Evolutionary conservation across 2,329 filamentous ascomycete genomes (phyloP).

Genomic region (Aureobasidium zeae): DNA sequence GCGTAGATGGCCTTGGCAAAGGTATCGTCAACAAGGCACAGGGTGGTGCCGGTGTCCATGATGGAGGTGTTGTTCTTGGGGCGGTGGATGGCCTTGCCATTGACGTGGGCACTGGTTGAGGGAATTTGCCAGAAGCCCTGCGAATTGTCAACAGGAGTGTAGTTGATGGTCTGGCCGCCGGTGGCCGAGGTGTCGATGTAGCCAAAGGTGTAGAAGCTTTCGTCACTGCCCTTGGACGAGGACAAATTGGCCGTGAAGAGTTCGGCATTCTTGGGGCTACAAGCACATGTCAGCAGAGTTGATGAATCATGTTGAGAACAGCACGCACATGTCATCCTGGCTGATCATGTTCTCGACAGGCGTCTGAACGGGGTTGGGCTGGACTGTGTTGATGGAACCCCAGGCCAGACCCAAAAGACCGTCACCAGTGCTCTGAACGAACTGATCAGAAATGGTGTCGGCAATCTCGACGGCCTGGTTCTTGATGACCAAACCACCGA

Average conservation of each 20-base stretch:
- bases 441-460: slow-evolving; percentile 48
- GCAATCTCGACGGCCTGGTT: slow-evolving; percentile 58
- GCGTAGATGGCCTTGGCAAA: slow-evolving; percentile 55
- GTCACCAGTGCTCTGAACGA: slow-evolving; percentile 48
- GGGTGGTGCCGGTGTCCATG: slow-evolving; percentile 62
- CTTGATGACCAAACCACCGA: slow-evolving; percentile 54
- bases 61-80: slow-evolving; percentile 57
- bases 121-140: slow-evolving; percentile 61
- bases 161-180: slow-evolving; percentile 35
- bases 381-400: slow-evolving; percentile 28
- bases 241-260: slow-evolving; percentile 59
- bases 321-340: slow-evolving; percentile 40
- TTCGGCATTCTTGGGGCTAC: slow-evolving; percentile 32
- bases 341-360: slow-evolving; percentile 62
- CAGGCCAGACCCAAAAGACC: slow-evolving; percentile 59
- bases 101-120: slow-evolving; percentile 49
- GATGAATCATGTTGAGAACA: neutral
- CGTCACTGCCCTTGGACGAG: slow-evolving; percentile 42
- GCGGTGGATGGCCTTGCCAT: slow-evolving; percentile 44
- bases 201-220: slow-evolving; percentile 64
- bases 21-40: slow-evolving; percentile 54
- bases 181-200: slow-evolving; percentile 58
- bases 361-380: slow-evolving; percentile 47
- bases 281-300: slow-evolving; percentile 23
- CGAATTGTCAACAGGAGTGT: slow-evolving; percentile 53